Evolutionary conservation across 1,284 basidiomycete species (phyloP).

Genomic region (Inonotus obliquus): DNA sequence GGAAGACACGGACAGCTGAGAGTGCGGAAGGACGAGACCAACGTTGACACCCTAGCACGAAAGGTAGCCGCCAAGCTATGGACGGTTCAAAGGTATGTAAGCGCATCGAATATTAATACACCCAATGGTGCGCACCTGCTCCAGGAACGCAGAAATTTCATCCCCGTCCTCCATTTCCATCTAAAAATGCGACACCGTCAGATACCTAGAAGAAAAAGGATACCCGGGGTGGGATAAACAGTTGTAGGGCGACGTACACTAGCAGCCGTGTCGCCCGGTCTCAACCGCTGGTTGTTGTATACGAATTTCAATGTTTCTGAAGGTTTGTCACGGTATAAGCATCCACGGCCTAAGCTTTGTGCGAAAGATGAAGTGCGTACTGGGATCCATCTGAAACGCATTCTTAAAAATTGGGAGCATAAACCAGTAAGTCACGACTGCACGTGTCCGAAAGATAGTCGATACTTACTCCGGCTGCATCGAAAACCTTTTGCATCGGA

Average conservation of each 20-base stretch:
- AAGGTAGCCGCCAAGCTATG: background rate
- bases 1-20: too few relatives aligned
- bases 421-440: background rate
- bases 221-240: background rate
- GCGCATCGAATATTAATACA: background rate
- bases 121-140: conserved; percentile 9
- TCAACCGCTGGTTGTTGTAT: conserved; percentile 7
- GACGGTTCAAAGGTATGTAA: background rate
- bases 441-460: background rate
- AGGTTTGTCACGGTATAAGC: background rate
- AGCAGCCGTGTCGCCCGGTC: conserved; percentile 1
- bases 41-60: background rate
- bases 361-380: background rate
- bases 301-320: conserved; percentile 9
- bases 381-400: conserved; percentile 6
- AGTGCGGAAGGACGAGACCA: too few relatives aligned
- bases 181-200: background rate
- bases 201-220: background rate
- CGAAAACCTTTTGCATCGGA: conserved; percentile 11
- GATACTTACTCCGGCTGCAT: conserved; percentile 11
- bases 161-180: conserved; percentile 17
- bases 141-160: conserved; percentile 10
- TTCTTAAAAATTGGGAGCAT: background rate
- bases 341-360: background rate
- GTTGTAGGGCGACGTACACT: background rate